Conservation (phyloP, 1,284 basidiomycete genomes). For the Kalmanozyma brasiliensis region DNA sequence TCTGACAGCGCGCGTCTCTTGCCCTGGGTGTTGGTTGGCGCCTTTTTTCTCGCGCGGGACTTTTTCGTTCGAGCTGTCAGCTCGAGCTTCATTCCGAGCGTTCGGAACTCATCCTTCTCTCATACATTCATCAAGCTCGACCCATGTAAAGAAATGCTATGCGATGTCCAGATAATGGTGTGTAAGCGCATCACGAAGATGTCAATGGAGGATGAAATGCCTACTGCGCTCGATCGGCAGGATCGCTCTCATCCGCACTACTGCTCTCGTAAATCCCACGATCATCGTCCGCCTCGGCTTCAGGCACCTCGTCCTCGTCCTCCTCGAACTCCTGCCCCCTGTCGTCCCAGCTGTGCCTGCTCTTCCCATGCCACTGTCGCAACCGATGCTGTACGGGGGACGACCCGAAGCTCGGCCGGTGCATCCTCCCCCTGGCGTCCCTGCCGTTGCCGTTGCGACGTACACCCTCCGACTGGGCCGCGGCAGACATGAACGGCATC, state of each 20-base stretch:
- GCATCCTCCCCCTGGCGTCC: neutral
- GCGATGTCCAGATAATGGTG: too few species aligned
- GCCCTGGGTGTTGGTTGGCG: too few species aligned
- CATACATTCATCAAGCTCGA: too few species aligned
- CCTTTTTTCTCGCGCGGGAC: too few species aligned
- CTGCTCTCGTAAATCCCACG: slow-evolving; percentile 25
- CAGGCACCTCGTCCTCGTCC: slow-evolving; percentile 65
- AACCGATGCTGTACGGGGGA: slow-evolving; percentile 27
- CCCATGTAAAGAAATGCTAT: too few species aligned
- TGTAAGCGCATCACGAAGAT: too few species aligned
- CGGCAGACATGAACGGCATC: slow-evolving; percentile 23
- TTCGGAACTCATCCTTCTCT: too few species aligned
- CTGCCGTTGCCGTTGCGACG: slow-evolving; percentile 2
- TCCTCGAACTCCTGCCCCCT: slow-evolving; percentile 66
- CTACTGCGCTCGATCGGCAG: neutral
- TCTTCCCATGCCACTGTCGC: slow-evolving; percentile 21
- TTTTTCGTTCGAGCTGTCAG: too few species aligned
- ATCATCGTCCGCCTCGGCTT: slow-evolving; percentile 19
- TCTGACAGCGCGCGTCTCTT: too few species aligned
- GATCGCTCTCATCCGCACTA: slow-evolving; percentile 25
- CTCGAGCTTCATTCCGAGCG: too few species aligned
- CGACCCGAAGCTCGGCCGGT: slow-evolving; percentile 29
- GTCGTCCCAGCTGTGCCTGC: slow-evolving; percentile 58
- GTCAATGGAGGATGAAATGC: too few species aligned
- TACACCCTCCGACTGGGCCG: slow-evolving; percentile 10